These are phyloP conservation scores for Agaricus subrufescens DNA, from an alignment of 768 basidiomycete genomes.

Conservation along the genomic window DNA sequence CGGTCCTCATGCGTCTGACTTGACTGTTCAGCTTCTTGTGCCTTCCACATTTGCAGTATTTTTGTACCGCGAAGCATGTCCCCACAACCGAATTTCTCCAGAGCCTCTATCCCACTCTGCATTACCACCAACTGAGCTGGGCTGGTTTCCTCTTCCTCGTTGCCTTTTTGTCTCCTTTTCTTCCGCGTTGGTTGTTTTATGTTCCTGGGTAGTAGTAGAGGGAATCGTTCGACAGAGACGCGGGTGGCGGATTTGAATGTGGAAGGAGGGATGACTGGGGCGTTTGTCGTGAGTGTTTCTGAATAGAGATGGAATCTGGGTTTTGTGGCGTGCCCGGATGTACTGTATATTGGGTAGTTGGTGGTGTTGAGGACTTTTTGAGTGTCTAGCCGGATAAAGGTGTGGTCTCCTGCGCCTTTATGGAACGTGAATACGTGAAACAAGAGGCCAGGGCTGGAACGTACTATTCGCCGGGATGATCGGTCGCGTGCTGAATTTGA, in stretches of 20 bases:
- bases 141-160: neutral
- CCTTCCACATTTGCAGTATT: neutral
- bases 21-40: neutral
- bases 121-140: neutral
- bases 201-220: neutral
- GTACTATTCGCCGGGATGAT: conserved; percentile 1
- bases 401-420: neutral
- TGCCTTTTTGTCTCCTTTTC: neutral
- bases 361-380: neutral
- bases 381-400: neutral
- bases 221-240: neutral
- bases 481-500: neutral
- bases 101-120: neutral
- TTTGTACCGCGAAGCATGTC: neutral
- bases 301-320: neutral
- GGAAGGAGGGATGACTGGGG: neutral
- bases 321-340: neutral
- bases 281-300: neutral
- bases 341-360: neutral
- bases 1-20: too few relatives aligned
- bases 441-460: neutral
- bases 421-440: neutral
- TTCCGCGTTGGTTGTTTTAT: neutral
- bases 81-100: neutral
- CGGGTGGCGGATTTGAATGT: conserved; percentile 4